A percentile compares a stretch with the other conserved stretches of the same genome.
Evolutionary conservation across 2,329 filamentous ascomycete species (phyloP).

Genomic region (Endoconidiophora laricicola): DNA sequence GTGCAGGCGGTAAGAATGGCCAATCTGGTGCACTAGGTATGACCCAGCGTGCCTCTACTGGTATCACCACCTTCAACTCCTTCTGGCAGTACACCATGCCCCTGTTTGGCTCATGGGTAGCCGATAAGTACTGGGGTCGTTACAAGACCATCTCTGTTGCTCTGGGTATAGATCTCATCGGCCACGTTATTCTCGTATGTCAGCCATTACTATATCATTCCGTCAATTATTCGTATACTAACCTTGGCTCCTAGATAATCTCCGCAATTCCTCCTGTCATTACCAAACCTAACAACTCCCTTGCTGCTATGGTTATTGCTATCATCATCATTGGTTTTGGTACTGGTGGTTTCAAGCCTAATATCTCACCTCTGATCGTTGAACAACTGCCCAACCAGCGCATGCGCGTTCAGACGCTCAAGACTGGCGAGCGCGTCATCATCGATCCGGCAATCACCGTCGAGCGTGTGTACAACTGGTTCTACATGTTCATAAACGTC

Average conservation of each 20-base stretch:
- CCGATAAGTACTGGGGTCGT: slow-evolving; percentile 45
- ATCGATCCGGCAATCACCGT: slow-evolving; percentile 47
- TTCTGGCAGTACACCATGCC: slow-evolving; percentile 47
- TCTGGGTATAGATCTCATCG: slow-evolving; percentile 43
- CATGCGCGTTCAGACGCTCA: slow-evolving; percentile 33
- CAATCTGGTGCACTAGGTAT: slow-evolving; percentile 39
- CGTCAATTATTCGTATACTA: background rate
- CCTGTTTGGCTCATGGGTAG: slow-evolving; percentile 33
- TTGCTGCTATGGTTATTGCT: slow-evolving; percentile 48
- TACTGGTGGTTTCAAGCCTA: slow-evolving; percentile 61
- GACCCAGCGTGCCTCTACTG: slow-evolving; percentile 35
- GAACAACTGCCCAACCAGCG: slow-evolving; percentile 46
- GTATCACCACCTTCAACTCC: slow-evolving; percentile 31
- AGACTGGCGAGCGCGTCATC: slow-evolving; percentile 43
- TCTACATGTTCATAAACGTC: slow-evolving; percentile 57
- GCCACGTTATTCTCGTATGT: slow-evolving; percentile 41
- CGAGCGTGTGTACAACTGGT: slow-evolving; percentile 49
- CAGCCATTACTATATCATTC: background rate
- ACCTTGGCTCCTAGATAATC: slow-evolving; percentile 24
- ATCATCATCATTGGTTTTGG: slow-evolving; percentile 37
- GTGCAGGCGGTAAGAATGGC: slow-evolving; percentile 24
- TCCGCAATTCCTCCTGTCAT: slow-evolving; percentile 50
- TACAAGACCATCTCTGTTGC: slow-evolving; percentile 52
- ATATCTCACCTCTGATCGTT: slow-evolving; percentile 50
- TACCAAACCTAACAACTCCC: slow-evolving; percentile 33